phyloP scores from a whole-genome alignment of 257 asterid species.

The Oldenlandia corymbosa region DNA sequence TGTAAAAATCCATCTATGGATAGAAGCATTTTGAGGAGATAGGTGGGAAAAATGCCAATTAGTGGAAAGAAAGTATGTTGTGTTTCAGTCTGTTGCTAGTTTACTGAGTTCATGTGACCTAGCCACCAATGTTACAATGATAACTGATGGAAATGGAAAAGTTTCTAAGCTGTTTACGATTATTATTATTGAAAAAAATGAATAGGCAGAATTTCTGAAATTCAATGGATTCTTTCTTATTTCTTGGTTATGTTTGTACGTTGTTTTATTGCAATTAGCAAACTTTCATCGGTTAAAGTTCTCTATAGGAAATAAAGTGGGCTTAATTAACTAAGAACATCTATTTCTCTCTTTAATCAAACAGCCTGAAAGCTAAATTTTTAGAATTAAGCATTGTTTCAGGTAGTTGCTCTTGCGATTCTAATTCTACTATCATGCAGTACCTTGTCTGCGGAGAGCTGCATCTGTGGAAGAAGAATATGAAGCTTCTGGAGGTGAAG shows the following conservation, averaged over 20 bases:
- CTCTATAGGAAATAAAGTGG: too few species aligned
- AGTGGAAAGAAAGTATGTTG: too few species aligned
- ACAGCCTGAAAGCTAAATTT: background rate
- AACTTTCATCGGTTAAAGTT: too few species aligned
- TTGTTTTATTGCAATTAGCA: background rate
- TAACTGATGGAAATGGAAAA: too few species aligned
- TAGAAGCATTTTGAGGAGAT: too few species aligned
- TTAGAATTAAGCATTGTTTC: background rate
- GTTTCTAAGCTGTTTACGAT: background rate
- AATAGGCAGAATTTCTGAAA: too few species aligned
- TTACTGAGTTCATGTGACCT: background rate
- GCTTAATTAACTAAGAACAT: too few species aligned
- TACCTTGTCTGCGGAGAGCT: slow-evolving; percentile 94
- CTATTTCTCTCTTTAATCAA: background rate
- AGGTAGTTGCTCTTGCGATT: background rate
- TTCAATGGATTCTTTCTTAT: background rate
- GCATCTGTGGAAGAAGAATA: slow-evolving; percentile 93
- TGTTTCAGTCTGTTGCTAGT: too few species aligned
- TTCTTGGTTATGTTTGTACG: background rate
- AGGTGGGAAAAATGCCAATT: too few species aligned
- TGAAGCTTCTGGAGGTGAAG: slow-evolving; percentile 98
- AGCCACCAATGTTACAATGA: background rate
- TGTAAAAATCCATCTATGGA: too few species aligned
- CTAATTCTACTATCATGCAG: slow-evolving; percentile 31
- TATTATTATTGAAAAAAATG: too few species aligned